These are phyloP conservation scores for Auriscalpium orientale DNA, from an alignment of 768 basidiomycete species.

Conservation along the genomic window DNA sequence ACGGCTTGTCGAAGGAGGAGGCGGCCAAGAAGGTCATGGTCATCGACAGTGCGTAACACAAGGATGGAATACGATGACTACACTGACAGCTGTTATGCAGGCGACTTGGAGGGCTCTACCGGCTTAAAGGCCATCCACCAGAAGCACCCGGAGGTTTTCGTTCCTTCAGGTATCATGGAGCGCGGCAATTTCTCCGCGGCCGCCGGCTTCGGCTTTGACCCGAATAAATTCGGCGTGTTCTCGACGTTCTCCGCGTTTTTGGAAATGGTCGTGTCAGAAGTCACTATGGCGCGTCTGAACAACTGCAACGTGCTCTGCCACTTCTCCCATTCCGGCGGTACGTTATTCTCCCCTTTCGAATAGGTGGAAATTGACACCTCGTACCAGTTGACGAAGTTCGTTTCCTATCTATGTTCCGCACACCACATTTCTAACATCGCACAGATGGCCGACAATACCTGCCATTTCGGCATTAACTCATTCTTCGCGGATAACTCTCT, in stretches of 20 bases:
- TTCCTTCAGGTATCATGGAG: constrained; percentile 84
- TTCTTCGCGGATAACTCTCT: constrained; percentile 88
- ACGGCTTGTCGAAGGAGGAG: constrained; percentile 68
- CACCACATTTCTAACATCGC: background rate
- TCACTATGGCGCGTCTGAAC: constrained; percentile 91
- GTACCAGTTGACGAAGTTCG: constrained; percentile 49
- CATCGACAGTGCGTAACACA: constrained; percentile 59
- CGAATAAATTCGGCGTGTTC: constrained; percentile 80
- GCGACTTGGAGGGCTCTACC: constrained; percentile 84
- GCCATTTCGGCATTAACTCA: constrained; percentile 73
- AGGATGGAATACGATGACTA: background rate
- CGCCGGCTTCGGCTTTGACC: constrained; percentile 79
- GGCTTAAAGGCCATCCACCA: constrained; percentile 84
- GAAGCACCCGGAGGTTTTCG: constrained; percentile 83
- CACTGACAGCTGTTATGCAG: constrained; percentile 27
- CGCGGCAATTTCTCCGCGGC: constrained; percentile 79
- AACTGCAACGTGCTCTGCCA: constrained; percentile 82
- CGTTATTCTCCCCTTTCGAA: constrained; percentile 9
- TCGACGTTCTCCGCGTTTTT: constrained; percentile 89
- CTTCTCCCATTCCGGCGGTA: constrained; percentile 84
- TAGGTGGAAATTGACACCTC: background rate
- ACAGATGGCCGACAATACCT: constrained; percentile 51
- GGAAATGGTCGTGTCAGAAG: constrained; percentile 84
- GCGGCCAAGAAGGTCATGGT: constrained; percentile 77
- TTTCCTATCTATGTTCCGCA: background rate